Evolutionary conservation across 2,329 filamentous ascomycete species (phyloP).

Genomic region (Pseudocercospora macadamiae): DNA sequence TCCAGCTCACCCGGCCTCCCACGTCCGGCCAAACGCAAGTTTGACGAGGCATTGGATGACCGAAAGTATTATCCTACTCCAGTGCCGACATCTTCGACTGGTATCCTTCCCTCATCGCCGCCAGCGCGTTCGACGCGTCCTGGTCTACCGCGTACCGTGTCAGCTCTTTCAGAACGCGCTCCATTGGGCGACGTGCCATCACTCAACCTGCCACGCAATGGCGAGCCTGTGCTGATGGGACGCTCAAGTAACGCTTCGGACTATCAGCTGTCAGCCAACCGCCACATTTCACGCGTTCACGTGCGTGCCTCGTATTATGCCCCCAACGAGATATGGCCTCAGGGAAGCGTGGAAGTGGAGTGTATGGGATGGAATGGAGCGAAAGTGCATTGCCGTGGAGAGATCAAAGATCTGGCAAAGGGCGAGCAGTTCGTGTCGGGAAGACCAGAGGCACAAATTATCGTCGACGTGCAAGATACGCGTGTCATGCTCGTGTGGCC

Average conservation of each 20-base stretch:
- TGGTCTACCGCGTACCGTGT: constrained; percentile 62
- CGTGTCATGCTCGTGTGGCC: constrained; percentile 92
- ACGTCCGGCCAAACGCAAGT: constrained; percentile 68
- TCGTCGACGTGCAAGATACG: constrained; percentile 92
- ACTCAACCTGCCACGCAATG: constrained; percentile 77
- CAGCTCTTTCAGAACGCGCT: constrained; percentile 72
- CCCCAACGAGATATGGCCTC: constrained; percentile 66
- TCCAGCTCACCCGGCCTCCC: constrained; percentile 77
- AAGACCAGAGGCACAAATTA: constrained; percentile 84
- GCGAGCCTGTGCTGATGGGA: constrained; percentile 83
- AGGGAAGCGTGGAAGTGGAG: constrained; percentile 80
- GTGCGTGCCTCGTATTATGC: constrained; percentile 84
- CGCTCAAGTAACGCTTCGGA: constrained; percentile 94
- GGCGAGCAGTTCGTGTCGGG: constrained; percentile 89
- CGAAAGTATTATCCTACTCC: constrained; percentile 78
- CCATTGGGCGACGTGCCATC: constrained; percentile 84
- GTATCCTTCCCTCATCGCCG: constrained; percentile 85
- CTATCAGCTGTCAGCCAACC: constrained; percentile 89
- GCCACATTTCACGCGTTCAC: constrained; percentile 89
- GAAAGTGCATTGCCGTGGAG: constrained; percentile 87
- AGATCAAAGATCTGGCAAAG: constrained; percentile 82
- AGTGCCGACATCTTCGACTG: constrained; percentile 89
- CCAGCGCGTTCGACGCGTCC: constrained; percentile 59
- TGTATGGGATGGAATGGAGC: constrained; percentile 96
- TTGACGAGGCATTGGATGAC: constrained; percentile 51